Conservation (phyloP, 192 early-diverging fungal species). For the Pilobolus umbonatus region DNA sequence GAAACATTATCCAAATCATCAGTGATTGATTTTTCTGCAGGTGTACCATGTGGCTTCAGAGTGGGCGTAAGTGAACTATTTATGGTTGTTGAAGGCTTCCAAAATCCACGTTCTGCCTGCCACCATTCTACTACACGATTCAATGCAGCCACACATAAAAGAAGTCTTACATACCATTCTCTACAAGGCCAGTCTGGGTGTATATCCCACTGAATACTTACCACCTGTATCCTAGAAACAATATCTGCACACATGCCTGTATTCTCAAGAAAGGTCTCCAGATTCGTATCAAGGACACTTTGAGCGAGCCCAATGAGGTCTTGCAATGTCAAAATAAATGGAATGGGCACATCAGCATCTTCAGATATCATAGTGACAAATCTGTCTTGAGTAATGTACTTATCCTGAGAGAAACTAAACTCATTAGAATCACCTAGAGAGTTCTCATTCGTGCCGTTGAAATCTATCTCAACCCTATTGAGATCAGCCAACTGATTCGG, state of each 20-base stretch:
- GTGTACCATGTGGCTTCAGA: not conserved
- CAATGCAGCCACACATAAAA: slow-evolving; percentile 69
- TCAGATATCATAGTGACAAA: slow-evolving; percentile 41
- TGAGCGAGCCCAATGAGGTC: slow-evolving; percentile 70
- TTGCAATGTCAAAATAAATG: slow-evolving; percentile 57
- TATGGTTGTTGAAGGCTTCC: slow-evolving; percentile 29
- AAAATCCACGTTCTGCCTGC: slow-evolving; percentile 68
- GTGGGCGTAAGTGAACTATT: not conserved
- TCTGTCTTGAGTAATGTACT: no score
- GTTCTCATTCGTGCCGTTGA: no score
- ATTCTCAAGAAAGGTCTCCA: slow-evolving; percentile 54
- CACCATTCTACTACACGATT: slow-evolving; percentile 75
- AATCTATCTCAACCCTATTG: not conserved
- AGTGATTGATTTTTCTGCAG: not conserved
- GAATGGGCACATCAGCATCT: slow-evolving; percentile 47
- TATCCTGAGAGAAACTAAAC: no score
- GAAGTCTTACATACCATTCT: slow-evolving; percentile 54
- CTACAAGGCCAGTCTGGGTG: slow-evolving; percentile 63
- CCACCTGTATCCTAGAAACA: slow-evolving; percentile 51
- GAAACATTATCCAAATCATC: not conserved
- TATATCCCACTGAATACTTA: slow-evolving; percentile 59
- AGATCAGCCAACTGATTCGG: not conserved
- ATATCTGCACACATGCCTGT: slow-evolving; percentile 53
- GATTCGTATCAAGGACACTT: slow-evolving; percentile 63
- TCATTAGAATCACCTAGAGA: no score